Conservation (phyloP, 805 yeast species). For the Candida vaughaniae region DNA sequence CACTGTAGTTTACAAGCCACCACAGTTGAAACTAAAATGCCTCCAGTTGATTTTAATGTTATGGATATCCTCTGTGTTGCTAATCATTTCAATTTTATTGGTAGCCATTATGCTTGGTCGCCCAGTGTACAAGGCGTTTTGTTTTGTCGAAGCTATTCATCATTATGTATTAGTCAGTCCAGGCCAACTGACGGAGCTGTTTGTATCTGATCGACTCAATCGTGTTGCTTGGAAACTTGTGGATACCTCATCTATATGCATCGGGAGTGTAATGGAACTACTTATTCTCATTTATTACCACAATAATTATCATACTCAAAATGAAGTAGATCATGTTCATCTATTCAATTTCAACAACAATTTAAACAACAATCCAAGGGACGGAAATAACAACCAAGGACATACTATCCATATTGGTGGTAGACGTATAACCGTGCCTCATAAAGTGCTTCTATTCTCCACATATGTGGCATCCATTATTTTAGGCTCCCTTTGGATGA, state of each 20-base stretch:
- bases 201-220: no score
- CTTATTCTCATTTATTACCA: constrained; percentile 9
- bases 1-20: constrained; percentile 84
- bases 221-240: constrained; percentile 16
- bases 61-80: constrained; percentile 46
- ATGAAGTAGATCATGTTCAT: constrained; percentile 1
- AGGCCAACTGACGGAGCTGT: no score
- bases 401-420: not conserved
- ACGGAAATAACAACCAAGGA: constrained; percentile 1
- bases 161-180: not conserved
- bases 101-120: constrained; percentile 30
- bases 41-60: constrained; percentile 43
- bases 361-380: not conserved
- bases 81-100: constrained; percentile 22
- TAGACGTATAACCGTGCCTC: constrained; percentile 1
- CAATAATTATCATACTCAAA: not conserved
- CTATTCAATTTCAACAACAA: constrained; percentile 1
- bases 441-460: not conserved
- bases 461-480: not conserved
- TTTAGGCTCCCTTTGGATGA: constrained; percentile 17
- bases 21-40: constrained; percentile 63
- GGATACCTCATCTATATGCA: constrained; percentile 11
- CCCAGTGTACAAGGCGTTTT: constrained; percentile 16
- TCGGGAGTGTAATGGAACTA: constrained; percentile 11
- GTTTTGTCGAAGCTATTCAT: constrained; percentile 1